Percentiles rank a stretch among this genome's conserved stretches.
These are phyloP conservation scores for Microbotryum saponariae DNA, from an alignment of 1,284 basidiomycete genomes.

Conservation along the genomic window DNA sequence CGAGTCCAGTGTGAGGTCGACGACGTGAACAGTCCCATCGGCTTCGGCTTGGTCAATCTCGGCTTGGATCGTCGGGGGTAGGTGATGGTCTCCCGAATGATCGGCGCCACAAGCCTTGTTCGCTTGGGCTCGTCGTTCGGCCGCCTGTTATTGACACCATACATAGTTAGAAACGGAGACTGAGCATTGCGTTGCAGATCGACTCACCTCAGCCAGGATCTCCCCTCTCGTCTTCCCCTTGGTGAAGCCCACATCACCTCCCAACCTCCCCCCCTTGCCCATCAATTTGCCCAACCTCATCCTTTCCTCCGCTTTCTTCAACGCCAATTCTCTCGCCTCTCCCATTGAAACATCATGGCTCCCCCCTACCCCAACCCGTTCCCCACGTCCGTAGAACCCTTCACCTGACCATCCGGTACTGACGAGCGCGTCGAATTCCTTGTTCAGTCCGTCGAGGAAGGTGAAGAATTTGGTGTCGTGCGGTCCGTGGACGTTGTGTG, in stretches of 20 bases:
- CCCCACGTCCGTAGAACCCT: constrained; percentile 69
- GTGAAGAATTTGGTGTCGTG: constrained; percentile 75
- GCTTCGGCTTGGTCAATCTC: constrained; percentile 62
- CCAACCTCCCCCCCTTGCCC: constrained; percentile 39
- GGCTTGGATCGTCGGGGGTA: constrained; percentile 46
- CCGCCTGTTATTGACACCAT: constrained; percentile 53
- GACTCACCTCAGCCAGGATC: constrained; percentile 62
- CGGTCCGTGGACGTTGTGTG: constrained; percentile 60
- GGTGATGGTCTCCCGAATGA: constrained; percentile 15
- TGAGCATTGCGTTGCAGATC: too few relatives aligned
- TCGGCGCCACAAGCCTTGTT: constrained; percentile 60
- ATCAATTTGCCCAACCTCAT: constrained; percentile 48
- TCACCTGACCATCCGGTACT: constrained; percentile 63
- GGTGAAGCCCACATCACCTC: constrained; percentile 27
- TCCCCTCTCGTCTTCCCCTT: constrained; percentile 56
- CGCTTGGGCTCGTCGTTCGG: constrained; percentile 63
- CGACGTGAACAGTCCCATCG: constrained; percentile 56
- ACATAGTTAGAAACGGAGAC: too few relatives aligned
- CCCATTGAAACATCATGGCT: constrained; percentile 60
- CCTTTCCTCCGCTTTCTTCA: constrained; percentile 69
- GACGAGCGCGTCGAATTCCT: constrained; percentile 69
- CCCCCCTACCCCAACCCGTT: constrained; percentile 54
- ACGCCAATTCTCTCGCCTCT: constrained; percentile 56
- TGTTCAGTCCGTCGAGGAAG: constrained; percentile 63
- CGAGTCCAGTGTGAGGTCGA: constrained; percentile 39